A percentile compares a stretch with the other conserved stretches of the same genome.
Evolutionary conservation across 345 rosid genomes (phyloP).

Genomic region (Litchi chinensis): DNA sequence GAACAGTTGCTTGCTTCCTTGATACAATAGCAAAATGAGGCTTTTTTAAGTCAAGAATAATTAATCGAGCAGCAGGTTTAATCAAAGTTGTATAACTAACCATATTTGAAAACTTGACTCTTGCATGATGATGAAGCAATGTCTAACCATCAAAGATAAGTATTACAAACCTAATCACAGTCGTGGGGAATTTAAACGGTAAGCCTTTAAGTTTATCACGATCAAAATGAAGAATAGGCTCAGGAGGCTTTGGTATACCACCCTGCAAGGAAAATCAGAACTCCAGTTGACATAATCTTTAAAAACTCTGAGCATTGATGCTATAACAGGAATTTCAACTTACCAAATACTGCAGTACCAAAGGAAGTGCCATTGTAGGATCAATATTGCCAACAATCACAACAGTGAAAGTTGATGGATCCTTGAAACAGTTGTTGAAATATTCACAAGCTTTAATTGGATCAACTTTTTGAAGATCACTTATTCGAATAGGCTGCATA

Average conservation of each 20-base stretch:
- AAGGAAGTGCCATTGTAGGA: conserved; percentile 66
- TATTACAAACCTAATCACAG: conserved; percentile 52
- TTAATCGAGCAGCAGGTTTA: not conserved
- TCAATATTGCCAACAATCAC: conserved; percentile 88
- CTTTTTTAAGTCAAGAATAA: not conserved
- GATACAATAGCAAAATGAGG: not conserved
- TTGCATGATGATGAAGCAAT: not conserved
- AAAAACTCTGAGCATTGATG: not conserved
- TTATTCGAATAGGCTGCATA: conserved; percentile 73
- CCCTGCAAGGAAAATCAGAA: conserved; percentile 46
- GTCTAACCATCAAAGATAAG: not conserved
- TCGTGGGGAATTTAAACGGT: conserved; percentile 79
- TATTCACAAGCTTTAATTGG: conserved; percentile 90
- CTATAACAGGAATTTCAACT: conserved; percentile 30
- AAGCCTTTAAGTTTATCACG: conserved; percentile 79
- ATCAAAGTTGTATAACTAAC: not conserved
- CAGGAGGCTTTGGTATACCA: conserved; percentile 79
- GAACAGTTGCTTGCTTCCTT: not conserved
- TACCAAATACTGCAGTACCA: conserved; percentile 88
- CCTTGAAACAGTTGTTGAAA: conserved; percentile 83
- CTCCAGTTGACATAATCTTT: conserved; percentile 13
- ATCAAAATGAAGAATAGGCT: conserved; percentile 58
- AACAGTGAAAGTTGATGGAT: conserved; percentile 89
- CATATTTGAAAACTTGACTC: not conserved
- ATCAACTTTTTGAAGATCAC: conserved; percentile 74